Evolutionary conservation across 371 early-diverging fungal species (phyloP).

Genomic region (Cokeromyces recurvatus): DNA sequence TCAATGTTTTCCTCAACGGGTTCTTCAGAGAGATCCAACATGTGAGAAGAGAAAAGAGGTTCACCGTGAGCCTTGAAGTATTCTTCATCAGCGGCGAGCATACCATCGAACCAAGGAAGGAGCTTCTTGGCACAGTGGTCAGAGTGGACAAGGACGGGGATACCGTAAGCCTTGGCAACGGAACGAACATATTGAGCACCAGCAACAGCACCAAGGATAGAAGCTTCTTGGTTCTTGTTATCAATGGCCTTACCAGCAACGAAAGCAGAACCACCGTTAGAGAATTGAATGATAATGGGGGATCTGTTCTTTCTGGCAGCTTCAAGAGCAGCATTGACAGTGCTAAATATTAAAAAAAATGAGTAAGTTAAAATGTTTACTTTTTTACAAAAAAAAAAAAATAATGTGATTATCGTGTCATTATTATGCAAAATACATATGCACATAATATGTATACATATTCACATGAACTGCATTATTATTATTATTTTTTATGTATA

Average conservation of each 20-base stretch:
- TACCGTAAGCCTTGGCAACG: conserved; percentile 85
- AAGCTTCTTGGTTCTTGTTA: conserved; percentile 84
- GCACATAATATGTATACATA: too few relatives aligned
- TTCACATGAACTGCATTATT: conserved; percentile 1
- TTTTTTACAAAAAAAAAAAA: too few relatives aligned
- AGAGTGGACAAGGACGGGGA: conserved; percentile 86
- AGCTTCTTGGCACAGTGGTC: conserved; percentile 95
- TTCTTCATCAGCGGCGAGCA: conserved; percentile 86
- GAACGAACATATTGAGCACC: conserved; percentile 85
- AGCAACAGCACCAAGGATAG: conserved; percentile 84
- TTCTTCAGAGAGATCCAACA: conserved; percentile 91
- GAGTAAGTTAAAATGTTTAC: too few relatives aligned
- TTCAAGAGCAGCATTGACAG: conserved; percentile 87
- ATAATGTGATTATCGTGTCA: too few relatives aligned
- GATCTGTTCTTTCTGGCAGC: conserved; percentile 88
- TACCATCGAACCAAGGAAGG: conserved; percentile 91
- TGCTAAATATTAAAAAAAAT: conserved; percentile 33
- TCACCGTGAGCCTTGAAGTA: conserved; percentile 88
- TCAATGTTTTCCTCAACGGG: conserved; percentile 87
- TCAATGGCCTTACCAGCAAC: conserved; percentile 86
- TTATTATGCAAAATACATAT: too few relatives aligned
- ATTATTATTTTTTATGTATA: too few relatives aligned
- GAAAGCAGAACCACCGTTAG: conserved; percentile 86
- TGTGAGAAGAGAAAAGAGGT: conserved; percentile 93
- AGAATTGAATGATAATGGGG: conserved; percentile 90